Percentiles rank a stretch among this genome's conserved stretches.
These are phyloP conservation scores for Rhizoclosmatium sp. DNA, from an alignment of 192 early-diverging fungal species.

Conservation along the genomic window DNA sequence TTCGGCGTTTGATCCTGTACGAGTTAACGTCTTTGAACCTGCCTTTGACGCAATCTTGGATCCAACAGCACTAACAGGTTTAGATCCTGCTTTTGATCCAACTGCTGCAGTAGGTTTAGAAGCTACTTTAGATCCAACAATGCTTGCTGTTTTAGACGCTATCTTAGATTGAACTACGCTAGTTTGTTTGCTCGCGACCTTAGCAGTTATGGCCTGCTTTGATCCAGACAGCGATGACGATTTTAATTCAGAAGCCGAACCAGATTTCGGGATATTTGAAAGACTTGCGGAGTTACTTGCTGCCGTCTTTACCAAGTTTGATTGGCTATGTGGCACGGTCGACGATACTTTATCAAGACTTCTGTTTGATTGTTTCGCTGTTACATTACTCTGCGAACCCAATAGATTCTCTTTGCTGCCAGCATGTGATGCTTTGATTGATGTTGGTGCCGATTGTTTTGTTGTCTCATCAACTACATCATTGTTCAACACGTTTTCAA, in stretches of 20 bases:
- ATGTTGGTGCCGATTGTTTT: background rate
- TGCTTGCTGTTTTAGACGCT: background rate
- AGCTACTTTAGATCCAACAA: background rate
- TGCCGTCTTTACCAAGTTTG: conserved; percentile 9
- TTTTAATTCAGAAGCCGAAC: too few relatives aligned
- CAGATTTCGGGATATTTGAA: too few relatives aligned
- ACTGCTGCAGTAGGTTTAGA: background rate
- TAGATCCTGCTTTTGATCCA: background rate
- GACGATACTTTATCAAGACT: conserved; percentile 14
- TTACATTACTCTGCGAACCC: background rate
- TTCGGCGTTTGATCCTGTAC: background rate
- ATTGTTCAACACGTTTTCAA: background rate
- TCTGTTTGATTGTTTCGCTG: background rate
- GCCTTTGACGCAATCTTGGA: background rate
- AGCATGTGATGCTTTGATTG: background rate
- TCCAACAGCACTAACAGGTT: background rate
- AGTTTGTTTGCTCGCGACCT: too few relatives aligned
- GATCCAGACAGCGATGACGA: too few relatives aligned
- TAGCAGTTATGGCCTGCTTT: too few relatives aligned
- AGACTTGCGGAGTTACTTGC: background rate
- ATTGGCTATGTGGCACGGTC: conserved; percentile 12
- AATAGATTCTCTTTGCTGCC: conserved; percentile 1
- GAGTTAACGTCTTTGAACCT: background rate
- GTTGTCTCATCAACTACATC: background rate
- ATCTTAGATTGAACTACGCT: too few relatives aligned